phyloP scores from a whole-genome alignment of 2,329 filamentous ascomycete genomes.

The Hymenoscyphus albidus region DNA sequence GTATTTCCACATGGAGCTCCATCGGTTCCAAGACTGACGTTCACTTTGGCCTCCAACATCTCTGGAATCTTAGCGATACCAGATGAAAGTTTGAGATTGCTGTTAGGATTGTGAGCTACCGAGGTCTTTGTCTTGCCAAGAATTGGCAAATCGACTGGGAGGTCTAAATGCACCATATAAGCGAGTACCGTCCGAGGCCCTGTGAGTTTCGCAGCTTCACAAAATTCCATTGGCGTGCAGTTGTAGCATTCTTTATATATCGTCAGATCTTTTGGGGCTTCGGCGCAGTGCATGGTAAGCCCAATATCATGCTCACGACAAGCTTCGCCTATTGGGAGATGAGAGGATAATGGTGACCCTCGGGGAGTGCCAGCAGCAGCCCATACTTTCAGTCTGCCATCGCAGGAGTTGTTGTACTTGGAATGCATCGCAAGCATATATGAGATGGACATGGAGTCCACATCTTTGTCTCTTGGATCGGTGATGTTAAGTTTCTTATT shows the following conservation, averaged over 20 bases:
- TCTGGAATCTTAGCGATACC: constrained; percentile 46
- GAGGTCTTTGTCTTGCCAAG: constrained; percentile 40
- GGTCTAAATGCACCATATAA: constrained; percentile 49
- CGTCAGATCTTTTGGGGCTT: constrained; percentile 39
- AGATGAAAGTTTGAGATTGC: constrained; percentile 50
- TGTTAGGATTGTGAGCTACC: constrained; percentile 49
- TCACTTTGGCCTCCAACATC: constrained; percentile 42
- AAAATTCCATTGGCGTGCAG: constrained; percentile 44
- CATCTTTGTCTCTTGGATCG: constrained; percentile 38
- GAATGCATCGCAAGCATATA: constrained; percentile 36
- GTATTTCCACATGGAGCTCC: constrained; percentile 51
- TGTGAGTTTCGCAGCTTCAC: constrained; percentile 37
- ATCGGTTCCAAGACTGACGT: constrained; percentile 48
- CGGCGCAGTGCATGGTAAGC: constrained; percentile 46
- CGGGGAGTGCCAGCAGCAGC: constrained; percentile 45
- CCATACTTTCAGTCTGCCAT: constrained; percentile 46
- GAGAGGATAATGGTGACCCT: constrained; percentile 40
- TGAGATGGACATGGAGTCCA: constrained; percentile 36
- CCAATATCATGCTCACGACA: constrained; percentile 40
- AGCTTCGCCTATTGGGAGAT: constrained; percentile 40
- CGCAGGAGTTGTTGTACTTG: constrained; percentile 38
- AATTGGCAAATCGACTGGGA: constrained; percentile 39
- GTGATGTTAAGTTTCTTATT: constrained; percentile 34
- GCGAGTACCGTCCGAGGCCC: constrained; percentile 45
- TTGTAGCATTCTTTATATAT: constrained; percentile 40